A percentile compares a stretch with the other conserved stretches of the same genome.
These are phyloP conservation scores for Malus fusca DNA, from an alignment of 306 rosid genomes.

Conservation along the genomic window DNA sequence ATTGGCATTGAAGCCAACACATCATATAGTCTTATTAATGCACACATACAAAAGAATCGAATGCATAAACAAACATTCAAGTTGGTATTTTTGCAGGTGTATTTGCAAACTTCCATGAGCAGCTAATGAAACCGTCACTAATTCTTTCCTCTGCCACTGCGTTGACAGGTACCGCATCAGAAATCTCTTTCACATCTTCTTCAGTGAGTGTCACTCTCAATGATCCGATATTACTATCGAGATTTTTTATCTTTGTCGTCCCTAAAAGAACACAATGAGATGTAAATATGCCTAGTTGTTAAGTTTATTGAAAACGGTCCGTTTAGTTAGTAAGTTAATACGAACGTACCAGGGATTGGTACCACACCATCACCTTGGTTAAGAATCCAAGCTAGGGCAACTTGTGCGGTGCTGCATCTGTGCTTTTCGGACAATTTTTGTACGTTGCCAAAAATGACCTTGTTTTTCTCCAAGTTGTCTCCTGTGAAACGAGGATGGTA, in stretches of 20 bases:
- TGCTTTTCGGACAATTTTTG: conserved; percentile 49
- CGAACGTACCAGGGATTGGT: conserved; percentile 58
- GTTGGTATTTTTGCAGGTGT: conserved; percentile 19
- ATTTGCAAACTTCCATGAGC: conserved; percentile 59
- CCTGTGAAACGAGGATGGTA: conserved; percentile 47
- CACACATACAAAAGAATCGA: too few species aligned
- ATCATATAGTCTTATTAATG: too few species aligned
- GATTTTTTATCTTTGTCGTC: conserved; percentile 56
- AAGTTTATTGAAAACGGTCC: too few species aligned
- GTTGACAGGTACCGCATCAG: conserved; percentile 28
- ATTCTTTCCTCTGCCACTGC: conserved; percentile 42
- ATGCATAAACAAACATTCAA: too few species aligned
- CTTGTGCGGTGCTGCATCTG: conserved; percentile 44
- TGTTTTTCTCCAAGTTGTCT: conserved; percentile 57
- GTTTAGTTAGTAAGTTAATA: too few species aligned
- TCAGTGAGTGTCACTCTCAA: conserved; percentile 35
- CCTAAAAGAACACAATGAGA: conserved; percentile 25
- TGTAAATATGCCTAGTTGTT: background rate
- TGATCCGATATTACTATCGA: conserved; percentile 40
- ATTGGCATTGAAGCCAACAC: too few species aligned
- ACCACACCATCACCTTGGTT: conserved; percentile 58
- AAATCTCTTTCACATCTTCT: conserved; percentile 44
- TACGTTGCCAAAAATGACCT: conserved; percentile 27
- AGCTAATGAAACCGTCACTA: conserved; percentile 18
- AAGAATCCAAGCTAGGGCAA: conserved; percentile 65